phyloP scores from a whole-genome alignment of 2,329 filamentous ascomycete genomes.

The Alternaria brassicae region DNA sequence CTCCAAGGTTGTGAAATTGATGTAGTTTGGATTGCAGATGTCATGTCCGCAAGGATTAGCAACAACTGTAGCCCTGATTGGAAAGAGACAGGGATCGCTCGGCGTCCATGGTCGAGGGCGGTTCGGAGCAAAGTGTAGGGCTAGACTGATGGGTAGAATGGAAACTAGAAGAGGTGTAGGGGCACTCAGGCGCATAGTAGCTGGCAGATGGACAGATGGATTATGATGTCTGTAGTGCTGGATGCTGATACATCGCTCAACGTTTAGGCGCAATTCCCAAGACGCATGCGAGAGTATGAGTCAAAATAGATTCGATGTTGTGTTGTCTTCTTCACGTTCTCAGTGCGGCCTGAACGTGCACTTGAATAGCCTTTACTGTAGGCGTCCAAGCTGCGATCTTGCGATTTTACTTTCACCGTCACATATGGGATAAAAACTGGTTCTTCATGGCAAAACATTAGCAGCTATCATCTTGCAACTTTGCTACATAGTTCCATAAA shows the following conservation, averaged over 20 bases:
- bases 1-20: conserved; percentile 11
- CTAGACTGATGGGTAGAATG: background rate
- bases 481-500: background rate
- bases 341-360: background rate
- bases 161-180: background rate
- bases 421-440: background rate
- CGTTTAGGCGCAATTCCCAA: background rate
- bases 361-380: background rate
- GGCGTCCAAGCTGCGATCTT: background rate
- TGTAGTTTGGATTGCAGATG: background rate
- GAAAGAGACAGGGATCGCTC: conserved; percentile 10
- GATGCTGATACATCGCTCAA: background rate
- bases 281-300: background rate
- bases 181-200: background rate
- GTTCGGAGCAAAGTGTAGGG: background rate
- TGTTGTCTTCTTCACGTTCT: background rate
- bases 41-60: background rate
- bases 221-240: background rate
- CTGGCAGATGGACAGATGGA: background rate
- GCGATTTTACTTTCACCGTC: background rate
- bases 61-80: conserved; percentile 4
- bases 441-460: background rate
- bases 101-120: conserved; percentile 6
- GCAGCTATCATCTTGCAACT: background rate
- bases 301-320: background rate